Conservation (phyloP, 371 early-diverging fungal species). For the Lichtheimia ornata region DNA sequence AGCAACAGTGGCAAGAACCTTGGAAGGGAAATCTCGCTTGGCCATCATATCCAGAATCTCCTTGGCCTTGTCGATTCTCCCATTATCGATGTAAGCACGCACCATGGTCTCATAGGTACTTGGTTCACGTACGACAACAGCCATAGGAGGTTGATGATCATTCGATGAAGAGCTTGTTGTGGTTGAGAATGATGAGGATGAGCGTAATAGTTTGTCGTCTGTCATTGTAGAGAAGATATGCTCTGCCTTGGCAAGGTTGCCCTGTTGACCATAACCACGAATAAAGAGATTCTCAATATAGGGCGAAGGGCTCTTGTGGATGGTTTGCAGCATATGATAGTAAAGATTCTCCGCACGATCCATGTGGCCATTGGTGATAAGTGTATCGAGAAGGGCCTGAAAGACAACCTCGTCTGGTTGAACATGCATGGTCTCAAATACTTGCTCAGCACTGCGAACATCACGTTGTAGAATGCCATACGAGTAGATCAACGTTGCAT, state of each 20-base stretch:
- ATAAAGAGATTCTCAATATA: conserved; percentile 70
- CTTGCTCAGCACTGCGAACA: conserved; percentile 50
- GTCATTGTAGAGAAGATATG: conserved; percentile 55
- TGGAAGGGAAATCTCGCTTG: conserved; percentile 50
- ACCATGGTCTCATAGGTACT: conserved; percentile 71
- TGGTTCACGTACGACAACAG: conserved; percentile 55
- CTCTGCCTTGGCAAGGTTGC: conserved; percentile 48
- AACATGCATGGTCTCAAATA: conserved; percentile 56
- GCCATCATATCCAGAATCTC: conserved; percentile 41
- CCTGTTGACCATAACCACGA: conserved; percentile 57
- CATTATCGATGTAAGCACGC: conserved; percentile 52
- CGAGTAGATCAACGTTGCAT: conserved; percentile 61
- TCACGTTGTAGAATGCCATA: conserved; percentile 62
- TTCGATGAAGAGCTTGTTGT: no score
- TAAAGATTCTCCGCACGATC: conserved; percentile 49
- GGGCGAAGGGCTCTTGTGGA: conserved; percentile 44
- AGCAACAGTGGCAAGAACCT: conserved; percentile 44
- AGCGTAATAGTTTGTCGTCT: conserved; percentile 39
- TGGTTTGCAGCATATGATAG: conserved; percentile 21
- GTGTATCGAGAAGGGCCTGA: conserved; percentile 61
- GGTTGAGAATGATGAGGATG: background rate
- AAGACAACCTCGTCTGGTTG: conserved; percentile 57
- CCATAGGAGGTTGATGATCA: no score
- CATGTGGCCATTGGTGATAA: conserved; percentile 49
- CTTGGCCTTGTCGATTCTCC: conserved; percentile 45